These are phyloP conservation scores for Arachnomyces sp. DNA, from an alignment of 2,329 filamentous ascomycete species.

Conservation along the genomic window DNA sequence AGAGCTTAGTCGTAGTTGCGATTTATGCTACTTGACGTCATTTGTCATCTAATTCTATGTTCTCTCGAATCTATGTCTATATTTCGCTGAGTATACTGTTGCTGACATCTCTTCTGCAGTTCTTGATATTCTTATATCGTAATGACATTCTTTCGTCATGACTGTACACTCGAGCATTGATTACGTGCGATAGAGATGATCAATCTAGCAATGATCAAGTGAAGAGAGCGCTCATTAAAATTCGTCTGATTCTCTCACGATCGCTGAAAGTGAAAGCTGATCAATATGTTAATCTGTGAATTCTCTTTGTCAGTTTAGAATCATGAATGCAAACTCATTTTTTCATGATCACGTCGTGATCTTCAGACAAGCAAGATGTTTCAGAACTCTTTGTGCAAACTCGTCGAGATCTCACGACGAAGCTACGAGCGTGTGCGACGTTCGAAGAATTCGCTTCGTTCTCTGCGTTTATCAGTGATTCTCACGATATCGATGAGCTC, in stretches of 20 bases:
- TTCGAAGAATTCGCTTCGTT: conserved; percentile 14
- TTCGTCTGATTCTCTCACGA: conserved; percentile 16
- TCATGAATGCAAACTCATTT: conserved; percentile 20
- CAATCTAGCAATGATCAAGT: conserved; percentile 10
- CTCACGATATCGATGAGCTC: conserved; percentile 21
- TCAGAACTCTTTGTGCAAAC: conserved; percentile 27
- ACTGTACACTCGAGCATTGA: conserved; percentile 13
- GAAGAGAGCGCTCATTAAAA: conserved; percentile 8
- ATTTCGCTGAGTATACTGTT: conserved; percentile 13
- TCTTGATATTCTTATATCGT: conserved; percentile 13
- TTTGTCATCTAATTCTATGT: conserved; percentile 8
- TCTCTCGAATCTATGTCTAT: conserved; percentile 15
- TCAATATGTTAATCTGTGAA: conserved; percentile 24
- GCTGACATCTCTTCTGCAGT: conserved; percentile 14
- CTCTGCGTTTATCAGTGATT: conserved; percentile 24
- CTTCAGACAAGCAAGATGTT: conserved; percentile 14
- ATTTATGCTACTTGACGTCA: conserved; percentile 18
- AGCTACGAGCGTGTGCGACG: conserved; percentile 14
- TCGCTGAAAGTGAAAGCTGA: conserved; percentile 17
- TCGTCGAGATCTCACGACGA: conserved; percentile 19
- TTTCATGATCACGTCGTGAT: conserved; percentile 22
- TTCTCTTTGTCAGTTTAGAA: conserved; percentile 17
- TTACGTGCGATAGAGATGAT: conserved; percentile 7
- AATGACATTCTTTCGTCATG: conserved; percentile 17
- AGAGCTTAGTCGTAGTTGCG: conserved; percentile 13